These are phyloP conservation scores for Ganoderma sinense DNA, from an alignment of 1,284 basidiomycete species.

Conservation along the genomic window DNA sequence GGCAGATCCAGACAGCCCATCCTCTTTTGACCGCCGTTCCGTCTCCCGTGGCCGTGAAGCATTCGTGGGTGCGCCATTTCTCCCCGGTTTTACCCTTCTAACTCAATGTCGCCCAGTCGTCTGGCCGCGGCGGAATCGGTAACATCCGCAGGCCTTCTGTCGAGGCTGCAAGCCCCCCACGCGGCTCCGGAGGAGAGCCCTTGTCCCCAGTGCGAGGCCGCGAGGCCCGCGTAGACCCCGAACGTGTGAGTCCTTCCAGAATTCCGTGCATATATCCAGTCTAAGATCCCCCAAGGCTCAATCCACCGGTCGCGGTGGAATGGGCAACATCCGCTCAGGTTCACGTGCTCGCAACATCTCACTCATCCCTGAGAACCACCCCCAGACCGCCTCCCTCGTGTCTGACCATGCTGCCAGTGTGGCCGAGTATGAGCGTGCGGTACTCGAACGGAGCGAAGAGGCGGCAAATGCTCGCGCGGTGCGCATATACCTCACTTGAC, in stretches of 20 bases:
- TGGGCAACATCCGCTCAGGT: conserved; percentile 79
- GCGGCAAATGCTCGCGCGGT: conserved; percentile 45
- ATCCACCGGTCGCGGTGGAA: conserved; percentile 79
- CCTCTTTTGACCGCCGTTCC: conserved; percentile 31
- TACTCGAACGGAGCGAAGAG: conserved; percentile 52
- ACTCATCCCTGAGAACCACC: conserved; percentile 31
- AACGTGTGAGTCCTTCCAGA: conserved; percentile 38
- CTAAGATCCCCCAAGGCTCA: conserved; percentile 50
- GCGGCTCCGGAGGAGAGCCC: conserved; percentile 41
- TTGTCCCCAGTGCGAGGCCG: conserved; percentile 58
- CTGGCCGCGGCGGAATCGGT: conserved; percentile 72
- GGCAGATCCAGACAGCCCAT: conserved; percentile 10
- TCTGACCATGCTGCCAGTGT: conserved; percentile 33
- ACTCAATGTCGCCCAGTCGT: conserved; percentile 48
- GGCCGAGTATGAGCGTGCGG: conserved; percentile 51
- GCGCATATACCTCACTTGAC: conserved; percentile 30
- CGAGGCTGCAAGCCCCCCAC: conserved; percentile 45
- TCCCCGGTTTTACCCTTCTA: conserved; percentile 1
- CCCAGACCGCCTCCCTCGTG: conserved; percentile 43
- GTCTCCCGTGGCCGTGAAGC: conserved; percentile 41
- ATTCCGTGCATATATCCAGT: conserved; percentile 6
- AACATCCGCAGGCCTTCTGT: conserved; percentile 63
- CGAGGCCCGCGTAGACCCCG: conserved; percentile 51
- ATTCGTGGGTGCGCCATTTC: conserved; percentile 33
- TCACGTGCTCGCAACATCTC: conserved; percentile 59